A percentile compares a stretch with the other conserved stretches of the same genome.
Conservation (phyloP, 441 rosid species). For the Arabidopsis hybrid region DNA sequence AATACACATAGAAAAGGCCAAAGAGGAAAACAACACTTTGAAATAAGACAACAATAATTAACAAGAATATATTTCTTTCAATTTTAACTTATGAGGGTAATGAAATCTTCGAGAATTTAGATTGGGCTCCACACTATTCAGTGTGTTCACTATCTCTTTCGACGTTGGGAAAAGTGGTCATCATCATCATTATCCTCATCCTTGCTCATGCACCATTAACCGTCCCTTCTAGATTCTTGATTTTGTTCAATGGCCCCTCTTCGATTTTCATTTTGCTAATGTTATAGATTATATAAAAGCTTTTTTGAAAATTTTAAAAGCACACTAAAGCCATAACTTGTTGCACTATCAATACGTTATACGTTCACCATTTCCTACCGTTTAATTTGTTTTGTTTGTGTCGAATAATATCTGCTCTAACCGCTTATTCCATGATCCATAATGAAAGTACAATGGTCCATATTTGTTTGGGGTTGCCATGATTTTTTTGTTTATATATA, state of each 20-base stretch:
- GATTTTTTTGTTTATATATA: too few relatives aligned
- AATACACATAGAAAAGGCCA: constrained; percentile 19
- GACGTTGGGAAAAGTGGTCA: constrained; percentile 30
- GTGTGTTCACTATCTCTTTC: constrained; percentile 33
- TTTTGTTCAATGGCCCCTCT: neutral
- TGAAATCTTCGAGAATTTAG: constrained; percentile 36
- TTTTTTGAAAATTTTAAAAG: too few relatives aligned
- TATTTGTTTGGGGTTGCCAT: neutral
- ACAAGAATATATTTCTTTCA: neutral
- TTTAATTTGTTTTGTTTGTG: constrained; percentile 13
- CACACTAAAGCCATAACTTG: neutral
- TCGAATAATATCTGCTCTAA: constrained; percentile 3
- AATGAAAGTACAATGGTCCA: constrained; percentile 1
- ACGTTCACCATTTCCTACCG: neutral
- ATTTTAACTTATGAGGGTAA: constrained; percentile 8
- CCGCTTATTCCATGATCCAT: neutral
- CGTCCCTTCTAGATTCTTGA: neutral
- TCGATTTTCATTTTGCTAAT: neutral
- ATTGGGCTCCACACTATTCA: constrained; percentile 31
- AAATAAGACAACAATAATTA: constrained; percentile 8
- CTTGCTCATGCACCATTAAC: constrained; percentile 13
- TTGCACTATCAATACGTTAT: neutral
- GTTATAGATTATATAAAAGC: too few relatives aligned
- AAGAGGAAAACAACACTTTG: neutral
- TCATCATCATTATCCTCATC: constrained; percentile 16